Percentiles rank a stretch among this genome's conserved stretches.
Evolutionary conservation across 148 eudicot species (phyloP).

Genomic region (Pharnaceum exiguum): DNA sequence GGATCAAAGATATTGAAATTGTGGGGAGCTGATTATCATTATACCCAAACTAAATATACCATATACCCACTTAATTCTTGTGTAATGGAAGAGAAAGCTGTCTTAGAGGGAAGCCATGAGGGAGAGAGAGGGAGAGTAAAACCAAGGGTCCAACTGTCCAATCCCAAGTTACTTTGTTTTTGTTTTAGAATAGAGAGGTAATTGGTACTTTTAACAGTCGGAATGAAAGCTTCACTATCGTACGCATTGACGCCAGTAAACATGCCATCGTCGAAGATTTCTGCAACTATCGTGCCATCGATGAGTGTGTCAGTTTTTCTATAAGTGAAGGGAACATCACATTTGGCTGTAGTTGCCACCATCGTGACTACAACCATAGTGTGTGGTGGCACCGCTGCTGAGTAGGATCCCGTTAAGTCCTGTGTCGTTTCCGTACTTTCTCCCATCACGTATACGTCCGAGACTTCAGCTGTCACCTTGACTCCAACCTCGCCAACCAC

Average conservation of each 20-base stretch:
- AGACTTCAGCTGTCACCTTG: not conserved
- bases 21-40: too few species aligned
- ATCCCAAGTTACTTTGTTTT: too few species aligned
- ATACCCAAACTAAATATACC: too few species aligned
- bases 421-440: not conserved
- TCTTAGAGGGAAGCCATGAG: too few species aligned
- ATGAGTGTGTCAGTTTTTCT: not conserved
- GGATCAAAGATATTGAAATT: too few species aligned
- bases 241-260: conserved; percentile 5
- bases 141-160: too few species aligned
- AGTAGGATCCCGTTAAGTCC: not conserved
- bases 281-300: not conserved
- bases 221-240: too few species aligned
- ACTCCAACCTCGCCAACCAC: not conserved
- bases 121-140: too few species aligned
- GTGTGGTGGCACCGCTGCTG: conserved; percentile 1
- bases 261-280: not conserved
- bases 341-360: not conserved
- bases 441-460: not conserved
- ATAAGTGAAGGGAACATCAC: conserved; percentile 10
- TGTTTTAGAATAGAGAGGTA: too few species aligned
- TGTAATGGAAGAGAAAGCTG: too few species aligned
- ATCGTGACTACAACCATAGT: not conserved
- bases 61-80: too few species aligned
- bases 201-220: too few species aligned